Percentiles rank a stretch among this genome's conserved stretches.
phyloP scores from a whole-genome alignment of 106 monocot genomes.

The Dendrobium officinale region DNA sequence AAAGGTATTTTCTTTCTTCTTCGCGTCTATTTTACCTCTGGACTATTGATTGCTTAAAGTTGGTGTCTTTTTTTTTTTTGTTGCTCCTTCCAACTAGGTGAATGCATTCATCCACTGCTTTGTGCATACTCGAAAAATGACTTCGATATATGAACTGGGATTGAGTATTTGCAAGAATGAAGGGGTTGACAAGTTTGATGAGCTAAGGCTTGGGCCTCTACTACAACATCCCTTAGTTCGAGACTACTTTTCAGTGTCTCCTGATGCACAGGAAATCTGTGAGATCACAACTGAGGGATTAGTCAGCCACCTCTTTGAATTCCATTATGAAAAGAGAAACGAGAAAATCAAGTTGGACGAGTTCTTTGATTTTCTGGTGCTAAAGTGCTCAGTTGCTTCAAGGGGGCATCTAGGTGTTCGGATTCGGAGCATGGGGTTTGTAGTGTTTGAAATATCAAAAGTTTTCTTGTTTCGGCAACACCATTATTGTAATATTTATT shows the following conservation, averaged over 20 bases:
- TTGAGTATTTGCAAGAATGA: slow-evolving; percentile 18
- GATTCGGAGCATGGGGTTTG: slow-evolving; percentile 24
- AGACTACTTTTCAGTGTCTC: slow-evolving; percentile 17
- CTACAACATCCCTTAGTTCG: slow-evolving; percentile 20
- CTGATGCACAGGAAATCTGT: slow-evolving; percentile 15
- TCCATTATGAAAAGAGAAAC: slow-evolving; percentile 4
- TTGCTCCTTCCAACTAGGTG: slow-evolving; percentile 10
- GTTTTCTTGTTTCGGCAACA: background rate
- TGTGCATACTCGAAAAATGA: slow-evolving; percentile 20
- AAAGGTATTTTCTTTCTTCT: slow-evolving; percentile 6
- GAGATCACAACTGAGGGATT: slow-evolving; percentile 17
- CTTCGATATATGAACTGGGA: slow-evolving; percentile 20
- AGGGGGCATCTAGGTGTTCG: slow-evolving; percentile 23
- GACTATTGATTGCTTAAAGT: background rate
- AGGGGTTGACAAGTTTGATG: slow-evolving; percentile 27
- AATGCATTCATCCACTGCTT: slow-evolving; percentile 32
- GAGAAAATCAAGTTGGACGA: slow-evolving; percentile 20
- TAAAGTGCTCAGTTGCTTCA: slow-evolving; percentile 16
- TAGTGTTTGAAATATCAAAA: background rate
- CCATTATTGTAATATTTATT: background rate
- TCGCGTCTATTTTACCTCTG: background rate
- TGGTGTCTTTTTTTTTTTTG: no score
- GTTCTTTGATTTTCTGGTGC: slow-evolving; percentile 19
- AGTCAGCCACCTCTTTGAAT: background rate
- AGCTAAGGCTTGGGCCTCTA: slow-evolving; percentile 24